Percentiles rank a stretch among this genome's conserved stretches.
Evolutionary conservation across 352 stramenopile genomes (phyloP).

Genomic region (Saprolegnia diclina): DNA sequence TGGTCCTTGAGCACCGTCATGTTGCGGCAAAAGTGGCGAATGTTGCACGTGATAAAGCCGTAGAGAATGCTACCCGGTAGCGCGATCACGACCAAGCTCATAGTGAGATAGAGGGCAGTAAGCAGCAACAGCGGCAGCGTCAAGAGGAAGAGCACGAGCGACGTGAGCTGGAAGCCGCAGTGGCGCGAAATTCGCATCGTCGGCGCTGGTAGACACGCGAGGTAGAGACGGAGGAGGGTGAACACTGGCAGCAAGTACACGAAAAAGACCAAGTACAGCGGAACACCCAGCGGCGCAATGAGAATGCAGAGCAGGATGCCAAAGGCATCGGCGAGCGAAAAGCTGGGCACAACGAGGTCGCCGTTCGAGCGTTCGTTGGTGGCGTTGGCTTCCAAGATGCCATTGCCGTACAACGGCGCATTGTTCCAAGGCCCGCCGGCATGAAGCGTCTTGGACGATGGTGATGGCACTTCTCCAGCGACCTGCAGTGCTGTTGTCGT

Average conservation of each 20-base stretch:
- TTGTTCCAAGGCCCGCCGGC: not conserved
- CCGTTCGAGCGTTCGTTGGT: not conserved
- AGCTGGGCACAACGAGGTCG: not conserved
- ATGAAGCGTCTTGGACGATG: not conserved
- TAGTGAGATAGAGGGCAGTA: conserved; percentile 31
- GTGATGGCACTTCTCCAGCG: too few species aligned
- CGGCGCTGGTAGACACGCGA: not conserved
- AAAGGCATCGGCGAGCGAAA: not conserved
- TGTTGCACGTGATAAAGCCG: conserved; percentile 31
- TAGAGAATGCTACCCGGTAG: conserved; percentile 31
- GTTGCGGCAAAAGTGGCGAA: conserved; percentile 32
- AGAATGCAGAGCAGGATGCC: not conserved
- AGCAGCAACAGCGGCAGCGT: conserved; percentile 30
- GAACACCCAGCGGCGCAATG: not conserved
- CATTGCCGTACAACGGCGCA: not conserved
- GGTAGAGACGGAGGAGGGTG: not conserved
- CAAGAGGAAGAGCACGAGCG: not conserved
- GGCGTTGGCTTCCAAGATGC: not conserved
- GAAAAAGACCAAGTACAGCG: not conserved
- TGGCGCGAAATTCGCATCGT: not conserved
- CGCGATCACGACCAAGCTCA: conserved; percentile 31
- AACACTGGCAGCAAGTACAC: conserved; percentile 3
- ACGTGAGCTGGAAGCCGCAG: not conserved
- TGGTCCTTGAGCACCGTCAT: conserved; percentile 33
- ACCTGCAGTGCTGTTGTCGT: too few species aligned